Evolutionary conservation across 1,284 basidiomycete species (phyloP), one percentile per base, ranked within the genome.

Genomic region (Cryptococcus floricola): DNA sequence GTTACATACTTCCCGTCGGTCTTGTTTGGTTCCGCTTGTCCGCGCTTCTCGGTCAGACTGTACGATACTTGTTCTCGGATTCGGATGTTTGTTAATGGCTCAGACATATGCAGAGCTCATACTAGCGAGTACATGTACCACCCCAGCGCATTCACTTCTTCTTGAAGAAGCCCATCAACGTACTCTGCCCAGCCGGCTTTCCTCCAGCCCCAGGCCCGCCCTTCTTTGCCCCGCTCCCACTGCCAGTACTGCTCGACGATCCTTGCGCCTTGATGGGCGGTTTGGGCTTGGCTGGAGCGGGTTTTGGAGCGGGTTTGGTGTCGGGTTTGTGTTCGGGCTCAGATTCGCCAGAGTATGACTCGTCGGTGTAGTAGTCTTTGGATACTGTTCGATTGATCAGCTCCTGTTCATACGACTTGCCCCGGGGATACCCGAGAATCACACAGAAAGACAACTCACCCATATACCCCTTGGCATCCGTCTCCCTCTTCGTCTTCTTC

Each of bases 401-500:
- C 19, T 34, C 39, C 9, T 6, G 16, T 9, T 10, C 38, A 19
- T 19, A 19, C 19, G 2, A 19, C 9, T 25, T 25, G 23, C 23
- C 23, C 23, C 23, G 23, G 23, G 23, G 1, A 23, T 23, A 23
- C 23, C 23, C 43, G 18, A 23, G n/a, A 18, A 8, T 38, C 2
- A 1, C 9, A 42, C 4, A 50, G 10, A 10, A 12, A 16, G 14
- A 16, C 2, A 16, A 68, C 70, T 57, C 50, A 75, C 74, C 70
- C 65, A 70, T 69, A 55, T 74, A 73, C 1, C 74, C 74, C 56
- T 70, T 70, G 12, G 63, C 66, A 54, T 75, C 67, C 54, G 63
- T 63, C 53, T 66, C 68, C 51, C 54, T 62, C 53, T 59, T 65
- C 13, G 60, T 67, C 62, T 68, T 73, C 58, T 71, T 74, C 27